Conservation (phyloP, 2,329 filamentous ascomycete species). For the Aaosphaeria arxii region DNA sequence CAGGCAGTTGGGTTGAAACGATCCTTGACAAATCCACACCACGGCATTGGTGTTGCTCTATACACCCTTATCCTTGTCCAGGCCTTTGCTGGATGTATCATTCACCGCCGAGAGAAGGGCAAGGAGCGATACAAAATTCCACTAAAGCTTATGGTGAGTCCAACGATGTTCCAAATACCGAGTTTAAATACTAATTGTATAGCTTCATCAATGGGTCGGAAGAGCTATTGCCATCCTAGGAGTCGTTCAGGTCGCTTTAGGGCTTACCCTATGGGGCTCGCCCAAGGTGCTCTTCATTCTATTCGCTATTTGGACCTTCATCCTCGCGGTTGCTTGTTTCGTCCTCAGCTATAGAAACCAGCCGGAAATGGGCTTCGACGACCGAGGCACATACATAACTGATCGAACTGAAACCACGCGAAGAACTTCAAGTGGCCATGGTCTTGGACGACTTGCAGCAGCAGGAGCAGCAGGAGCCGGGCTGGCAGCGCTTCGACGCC, state of each 20-base stretch:
- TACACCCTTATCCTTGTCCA: constrained; percentile 72
- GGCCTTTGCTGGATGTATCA: constrained; percentile 64
- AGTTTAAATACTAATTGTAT: constrained; percentile 71
- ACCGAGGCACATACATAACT: constrained; percentile 58
- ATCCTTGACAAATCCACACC: constrained; percentile 76
- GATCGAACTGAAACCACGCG: constrained; percentile 48
- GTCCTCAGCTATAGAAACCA: constrained; percentile 70
- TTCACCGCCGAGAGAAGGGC: constrained; percentile 54
- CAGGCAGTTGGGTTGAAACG: constrained; percentile 73
- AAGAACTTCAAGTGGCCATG: constrained; percentile 32
- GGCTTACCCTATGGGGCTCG: constrained; percentile 88
- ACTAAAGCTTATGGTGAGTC: constrained; percentile 55
- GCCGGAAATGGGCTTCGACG: constrained; percentile 53
- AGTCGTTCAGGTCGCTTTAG: constrained; percentile 82
- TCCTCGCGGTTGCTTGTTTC: constrained; percentile 74
- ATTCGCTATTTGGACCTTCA: constrained; percentile 73
- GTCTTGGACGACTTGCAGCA: constrained; percentile 49
- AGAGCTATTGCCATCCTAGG: constrained; percentile 75
- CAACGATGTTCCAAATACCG: constrained; percentile 74
- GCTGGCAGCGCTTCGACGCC: constrained; percentile 50
- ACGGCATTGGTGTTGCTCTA: constrained; percentile 77
- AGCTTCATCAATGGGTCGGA: constrained; percentile 87
- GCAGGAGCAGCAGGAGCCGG: constrained; percentile 58
- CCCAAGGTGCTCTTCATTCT: constrained; percentile 82
- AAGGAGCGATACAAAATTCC: constrained; percentile 55